Conservation (phyloP, 345 rosid species). For the Linum usitatissimum region DNA sequence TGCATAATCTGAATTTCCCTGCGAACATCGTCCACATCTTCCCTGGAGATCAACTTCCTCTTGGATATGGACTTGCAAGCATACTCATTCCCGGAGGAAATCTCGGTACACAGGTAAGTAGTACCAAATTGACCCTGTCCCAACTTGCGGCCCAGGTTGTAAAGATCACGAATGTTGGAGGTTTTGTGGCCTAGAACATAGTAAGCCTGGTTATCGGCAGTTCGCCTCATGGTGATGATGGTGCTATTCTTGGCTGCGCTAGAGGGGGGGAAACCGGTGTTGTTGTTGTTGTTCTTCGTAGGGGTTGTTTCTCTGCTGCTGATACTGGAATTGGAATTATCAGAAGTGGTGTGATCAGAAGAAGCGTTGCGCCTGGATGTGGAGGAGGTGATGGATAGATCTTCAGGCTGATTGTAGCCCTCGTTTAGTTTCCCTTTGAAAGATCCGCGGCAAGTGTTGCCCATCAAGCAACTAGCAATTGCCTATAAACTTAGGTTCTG, state of each 20-base stretch:
- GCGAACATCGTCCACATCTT: constrained; percentile 90
- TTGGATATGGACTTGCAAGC: constrained; percentile 98
- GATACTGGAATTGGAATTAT: constrained; percentile 32
- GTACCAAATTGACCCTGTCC: constrained; percentile 98
- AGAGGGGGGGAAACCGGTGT: constrained; percentile 21
- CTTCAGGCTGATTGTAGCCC: constrained; percentile 73
- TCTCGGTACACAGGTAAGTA: constrained; percentile 72
- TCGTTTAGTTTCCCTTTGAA: constrained; percentile 60
- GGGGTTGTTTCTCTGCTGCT: constrained; percentile 17
- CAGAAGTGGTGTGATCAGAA: constrained; percentile 33
- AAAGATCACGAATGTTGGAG: constrained; percentile 70
- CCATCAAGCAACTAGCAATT: constrained; percentile 64
- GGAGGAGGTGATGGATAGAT: constrained; percentile 20
- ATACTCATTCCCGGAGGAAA: constrained; percentile 50
- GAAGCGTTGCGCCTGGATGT: constrained; percentile 31
- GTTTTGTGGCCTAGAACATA: constrained; percentile 88
- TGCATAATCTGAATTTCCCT: constrained; percentile 99
- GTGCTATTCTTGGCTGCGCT: constrained; percentile 44
- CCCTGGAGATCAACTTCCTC: constrained; percentile 84
- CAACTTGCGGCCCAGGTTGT: constrained; percentile 67
- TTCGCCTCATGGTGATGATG: constrained; percentile 57
- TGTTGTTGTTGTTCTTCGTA: constrained; percentile 28
- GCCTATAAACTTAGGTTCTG: constrained; percentile 19
- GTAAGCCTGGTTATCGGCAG: constrained; percentile 53
- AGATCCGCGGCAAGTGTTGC: constrained; percentile 98